These are phyloP conservation scores for Ceratocystis alfenasii DNA, from an alignment of 2,329 filamentous ascomycete species.

Conservation along the genomic window DNA sequence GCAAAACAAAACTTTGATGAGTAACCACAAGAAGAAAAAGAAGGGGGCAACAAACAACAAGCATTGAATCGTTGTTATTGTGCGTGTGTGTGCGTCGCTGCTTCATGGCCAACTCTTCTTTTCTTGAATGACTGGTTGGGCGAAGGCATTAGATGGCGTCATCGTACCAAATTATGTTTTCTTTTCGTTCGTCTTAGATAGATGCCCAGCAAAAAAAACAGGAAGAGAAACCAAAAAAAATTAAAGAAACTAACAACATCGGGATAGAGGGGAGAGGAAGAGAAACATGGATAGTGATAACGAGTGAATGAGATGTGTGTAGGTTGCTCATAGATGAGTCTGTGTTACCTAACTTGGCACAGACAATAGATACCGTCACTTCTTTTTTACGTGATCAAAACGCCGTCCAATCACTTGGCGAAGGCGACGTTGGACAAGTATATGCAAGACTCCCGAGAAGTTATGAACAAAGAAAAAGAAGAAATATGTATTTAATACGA, in stretches of 20 bases:
- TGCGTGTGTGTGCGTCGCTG: constrained; percentile 3
- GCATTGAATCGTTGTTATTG: background rate
- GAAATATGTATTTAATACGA: background rate
- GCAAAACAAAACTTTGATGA: constrained; percentile 28
- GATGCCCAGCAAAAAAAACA: constrained; percentile 15
- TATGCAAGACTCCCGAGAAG: no score
- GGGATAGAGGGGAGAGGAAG: background rate
- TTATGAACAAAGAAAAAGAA: no score
- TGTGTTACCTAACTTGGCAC: background rate
- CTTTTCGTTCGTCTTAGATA: constrained; percentile 6
- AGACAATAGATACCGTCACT: no score
- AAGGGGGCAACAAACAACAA: background rate
- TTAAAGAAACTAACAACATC: constrained; percentile 19
- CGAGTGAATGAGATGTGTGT: background rate
- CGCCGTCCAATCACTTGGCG: no score
- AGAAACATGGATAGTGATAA: background rate
- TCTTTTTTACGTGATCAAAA: no score
- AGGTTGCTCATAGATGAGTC: background rate
- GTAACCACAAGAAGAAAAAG: background rate
- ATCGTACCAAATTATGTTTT: constrained; percentile 2
- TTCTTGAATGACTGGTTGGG: background rate
- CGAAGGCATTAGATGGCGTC: background rate
- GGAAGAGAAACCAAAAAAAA: constrained; percentile 20
- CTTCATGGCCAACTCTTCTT: background rate
- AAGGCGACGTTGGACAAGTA: no score